These are phyloP conservation scores for Phytophthora sojae DNA, from an alignment of 352 stramenopile genomes.

Conservation along the genomic window DNA sequence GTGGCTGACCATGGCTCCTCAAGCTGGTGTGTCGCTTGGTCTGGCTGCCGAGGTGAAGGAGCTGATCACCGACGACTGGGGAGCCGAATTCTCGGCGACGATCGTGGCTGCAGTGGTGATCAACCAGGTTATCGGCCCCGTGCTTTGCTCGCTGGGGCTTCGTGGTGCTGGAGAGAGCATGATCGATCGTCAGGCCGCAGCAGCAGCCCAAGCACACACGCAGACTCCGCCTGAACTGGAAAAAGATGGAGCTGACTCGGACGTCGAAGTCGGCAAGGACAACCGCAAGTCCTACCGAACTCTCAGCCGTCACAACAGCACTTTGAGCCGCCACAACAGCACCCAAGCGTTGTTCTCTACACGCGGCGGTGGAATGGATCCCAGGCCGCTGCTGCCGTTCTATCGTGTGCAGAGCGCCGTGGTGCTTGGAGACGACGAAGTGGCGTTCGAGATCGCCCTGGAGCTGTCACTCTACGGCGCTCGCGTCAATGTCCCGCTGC, in stretches of 20 bases:
- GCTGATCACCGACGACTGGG: conserved; percentile 65
- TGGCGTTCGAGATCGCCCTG: conserved; percentile 69
- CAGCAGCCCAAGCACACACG: conserved; percentile 7
- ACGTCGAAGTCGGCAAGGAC: conserved; percentile 23
- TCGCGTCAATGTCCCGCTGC: conserved; percentile 60
- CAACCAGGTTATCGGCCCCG: conserved; percentile 71
- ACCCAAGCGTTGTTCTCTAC: conserved; percentile 16
- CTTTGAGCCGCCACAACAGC: conserved; percentile 22
- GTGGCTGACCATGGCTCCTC: conserved; percentile 76
- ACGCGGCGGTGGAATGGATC: conserved; percentile 41
- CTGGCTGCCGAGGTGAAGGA: conserved; percentile 67
- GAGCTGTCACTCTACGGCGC: conserved; percentile 70
- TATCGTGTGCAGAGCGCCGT: conserved; percentile 58
- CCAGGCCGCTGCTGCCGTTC: conserved; percentile 51
- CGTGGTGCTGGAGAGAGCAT: conserved; percentile 54
- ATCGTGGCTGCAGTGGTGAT: conserved; percentile 74
- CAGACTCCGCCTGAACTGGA: conserved; percentile 10
- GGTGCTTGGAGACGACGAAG: conserved; percentile 64
- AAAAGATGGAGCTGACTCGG: conserved; percentile 11
- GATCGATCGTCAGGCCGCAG: conserved; percentile 35
- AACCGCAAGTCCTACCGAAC: conserved; percentile 14
- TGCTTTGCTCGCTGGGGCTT: conserved; percentile 64
- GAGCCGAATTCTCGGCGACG: conserved; percentile 60
- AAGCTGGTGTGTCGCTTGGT: conserved; percentile 69
- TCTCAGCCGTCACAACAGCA: not conserved